Base-by-base conservation (phyloP, 2,329 filamentous ascomycete genomes). In the Aspergillus brunneoviolaceus region DNA sequence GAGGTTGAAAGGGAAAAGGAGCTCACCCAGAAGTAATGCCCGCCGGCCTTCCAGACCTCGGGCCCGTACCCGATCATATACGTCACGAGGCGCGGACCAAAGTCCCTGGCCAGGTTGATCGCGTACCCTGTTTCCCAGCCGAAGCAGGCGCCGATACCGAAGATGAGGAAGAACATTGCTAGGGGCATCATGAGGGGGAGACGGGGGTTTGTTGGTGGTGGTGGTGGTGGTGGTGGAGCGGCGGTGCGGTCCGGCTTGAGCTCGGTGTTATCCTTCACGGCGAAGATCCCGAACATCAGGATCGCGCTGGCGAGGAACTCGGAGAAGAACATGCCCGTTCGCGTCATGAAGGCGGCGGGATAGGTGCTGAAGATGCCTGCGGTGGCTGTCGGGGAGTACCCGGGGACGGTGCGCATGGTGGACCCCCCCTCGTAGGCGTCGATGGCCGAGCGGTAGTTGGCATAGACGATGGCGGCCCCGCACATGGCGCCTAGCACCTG, bases 71-170 rank as follows among this genome's bases (percentile, higher is more conserved):
- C 89, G 57, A 91, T 67, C 69, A 87, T 84, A 69, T 86, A 89
- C 1, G 85, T 84, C 63, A 89, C 84, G 49, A 91, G 73, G 11
- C 89, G 80, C 10, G 88, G 88, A 0, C 87, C 87, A 69, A 91
- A 89, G 64, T 92, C 89, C 73, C 89, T 82, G 39, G 88, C 89
- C 48, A 90, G 74, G 68, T 91, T 91, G 65, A 91, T 90, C 16
- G 88, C 89, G 74, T 89, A 92, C 42, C 89, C 88, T 1, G 89
- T 92, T 72, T 91, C 85, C 87, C 87, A 91, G 6, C 89, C 89
- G 67, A 90, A 91, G 70, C 87, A 89, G 33, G 87, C 86, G 19
- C 88, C 88, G 23, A 91, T 85, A 7, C 88, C 89, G 69, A 91
- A 91, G 63, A 91, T 86, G 51, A 91, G 78, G 74, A 91, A 90